phyloP scores from a whole-genome alignment of 1,284 basidiomycete species.

The Gymnopus androsaceus region DNA sequence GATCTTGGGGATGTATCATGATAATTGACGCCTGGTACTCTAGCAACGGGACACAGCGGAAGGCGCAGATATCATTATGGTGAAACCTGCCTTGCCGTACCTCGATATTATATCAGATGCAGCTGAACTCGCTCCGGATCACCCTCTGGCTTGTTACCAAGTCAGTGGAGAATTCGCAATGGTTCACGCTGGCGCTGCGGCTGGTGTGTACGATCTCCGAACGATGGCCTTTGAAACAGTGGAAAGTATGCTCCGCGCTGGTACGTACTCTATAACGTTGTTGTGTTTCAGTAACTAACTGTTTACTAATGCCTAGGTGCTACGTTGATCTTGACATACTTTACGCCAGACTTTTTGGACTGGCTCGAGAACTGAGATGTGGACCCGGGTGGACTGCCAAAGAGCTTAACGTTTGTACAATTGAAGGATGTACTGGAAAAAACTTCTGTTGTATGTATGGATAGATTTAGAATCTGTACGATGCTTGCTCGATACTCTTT shows the following conservation, averaged over 20 bases:
- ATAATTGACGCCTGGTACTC: conserved; percentile 5
- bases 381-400: not conserved
- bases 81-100: conserved; percentile 95
- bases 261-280: conserved; percentile 42
- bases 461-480: too few relatives aligned
- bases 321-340: conserved; percentile 90
- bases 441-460: too few relatives aligned
- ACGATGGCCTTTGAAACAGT: conserved; percentile 93
- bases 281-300: conserved; percentile 13
- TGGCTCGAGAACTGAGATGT: conserved; percentile 66
- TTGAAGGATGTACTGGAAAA: not conserved
- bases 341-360: conserved; percentile 93
- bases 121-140: conserved; percentile 77
- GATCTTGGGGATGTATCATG: not conserved
- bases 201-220: conserved; percentile 90
- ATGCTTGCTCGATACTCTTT: too few relatives aligned
- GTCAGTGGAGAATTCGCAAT: conserved; percentile 98
- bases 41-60: conserved; percentile 89
- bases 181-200: conserved; percentile 90
- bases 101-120: conserved; percentile 95
- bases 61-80: conserved; percentile 99
- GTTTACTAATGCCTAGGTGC: conserved; percentile 55
- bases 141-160: conserved; percentile 94
- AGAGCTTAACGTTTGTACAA: not conserved
- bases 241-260: conserved; percentile 90